Percentiles rank a stretch among this genome's conserved stretches.
Evolutionary conservation across 2,329 filamentous ascomycete genomes (phyloP).

Genomic region (Fusarium odoratissimum): DNA sequence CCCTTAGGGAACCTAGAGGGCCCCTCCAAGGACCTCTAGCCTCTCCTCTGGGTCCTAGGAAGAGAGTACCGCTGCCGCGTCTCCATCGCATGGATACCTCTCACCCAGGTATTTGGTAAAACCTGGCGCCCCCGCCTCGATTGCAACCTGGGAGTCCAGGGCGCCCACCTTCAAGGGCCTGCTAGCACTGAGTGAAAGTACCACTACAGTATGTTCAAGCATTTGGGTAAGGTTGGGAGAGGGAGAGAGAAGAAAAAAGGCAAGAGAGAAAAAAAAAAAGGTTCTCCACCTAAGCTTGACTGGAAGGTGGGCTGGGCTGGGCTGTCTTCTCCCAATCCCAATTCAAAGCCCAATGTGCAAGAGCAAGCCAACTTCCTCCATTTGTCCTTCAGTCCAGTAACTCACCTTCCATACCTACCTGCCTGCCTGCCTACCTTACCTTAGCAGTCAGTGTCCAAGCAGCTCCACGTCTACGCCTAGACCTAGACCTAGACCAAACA

Average conservation of each 20-base stretch:
- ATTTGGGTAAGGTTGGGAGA: constrained; percentile 24
- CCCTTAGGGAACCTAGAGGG: constrained; percentile 16
- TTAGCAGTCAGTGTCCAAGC: background rate
- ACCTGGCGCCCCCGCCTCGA: constrained; percentile 39
- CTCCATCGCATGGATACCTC: constrained; percentile 37
- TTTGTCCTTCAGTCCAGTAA: constrained; percentile 3
- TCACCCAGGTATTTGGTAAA: constrained; percentile 39
- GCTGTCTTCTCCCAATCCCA: constrained; percentile 23
- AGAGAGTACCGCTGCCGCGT: constrained; percentile 39
- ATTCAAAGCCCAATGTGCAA: constrained; percentile 18
- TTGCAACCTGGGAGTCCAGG: constrained; percentile 26
- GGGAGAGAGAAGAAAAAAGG: background rate
- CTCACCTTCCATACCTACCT: background rate
- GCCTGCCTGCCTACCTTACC: background rate
- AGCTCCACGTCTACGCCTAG: constrained; percentile 34
- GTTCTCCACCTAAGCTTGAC: constrained; percentile 34
- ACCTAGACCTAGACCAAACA: constrained; percentile 41
- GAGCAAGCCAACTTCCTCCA: constrained; percentile 29
- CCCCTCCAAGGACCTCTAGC: constrained; percentile 31
- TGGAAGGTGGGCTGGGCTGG: constrained; percentile 15
- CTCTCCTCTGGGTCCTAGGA: constrained; percentile 21
- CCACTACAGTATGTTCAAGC: constrained; percentile 20
- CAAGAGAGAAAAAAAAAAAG: constrained; percentile 19
- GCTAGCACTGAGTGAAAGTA: constrained; percentile 30
- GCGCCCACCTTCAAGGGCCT: constrained; percentile 30